Evolutionary conservation across 2,329 filamentous ascomycete genomes (phyloP), one percentile per base, ranked within the genome.

Genomic region (Ustulina deusta): DNA sequence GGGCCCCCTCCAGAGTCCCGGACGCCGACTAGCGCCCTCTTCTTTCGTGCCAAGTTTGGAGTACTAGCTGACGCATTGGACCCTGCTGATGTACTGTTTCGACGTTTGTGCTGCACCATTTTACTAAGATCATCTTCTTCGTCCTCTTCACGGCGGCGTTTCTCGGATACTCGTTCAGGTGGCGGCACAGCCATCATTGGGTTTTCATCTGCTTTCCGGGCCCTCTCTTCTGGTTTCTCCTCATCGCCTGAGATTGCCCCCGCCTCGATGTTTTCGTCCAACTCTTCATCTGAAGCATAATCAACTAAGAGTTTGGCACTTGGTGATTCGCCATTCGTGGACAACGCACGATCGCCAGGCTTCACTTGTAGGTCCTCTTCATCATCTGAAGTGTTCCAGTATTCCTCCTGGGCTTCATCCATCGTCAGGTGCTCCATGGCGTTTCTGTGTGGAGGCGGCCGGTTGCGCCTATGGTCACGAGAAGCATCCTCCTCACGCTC

Each of bases 41-140:
- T 86, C 67, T 80, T 83, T 38, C 81, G 74, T 32, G 84, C 78
- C 17, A 81, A 78, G 20, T 79, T 79, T n/a, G 81, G 75, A 15
- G 79, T 15, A 42, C 58, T 71, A 42, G 73, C 70, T 22, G 81
- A 78, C 2, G 78, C 70, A 49, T 81, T 84, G 10, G 81, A 79
- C 17, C 81, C 82, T 2, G 82, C 82, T 7, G 87, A 85, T 63
- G 81, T 84, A 77, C 86, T 89, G 74, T 87, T 90, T 42, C 89
- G 85, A 46, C 89, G 84, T 76, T 90, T 91, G 75, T 83, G 83
- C 56, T 87, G 83, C 71, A 93, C 89, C 74, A 97, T 85, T 80
- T 96, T 97, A 62, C 90, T 90, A n/a, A 98, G 82, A 75, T 95
- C 93, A 71, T 97, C 94, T 63, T 97, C 94, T 52, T 97, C 95